phyloP scores from a whole-genome alignment of 2,329 filamentous ascomycete species.

The Sporothrix euskadiensis region DNA sequence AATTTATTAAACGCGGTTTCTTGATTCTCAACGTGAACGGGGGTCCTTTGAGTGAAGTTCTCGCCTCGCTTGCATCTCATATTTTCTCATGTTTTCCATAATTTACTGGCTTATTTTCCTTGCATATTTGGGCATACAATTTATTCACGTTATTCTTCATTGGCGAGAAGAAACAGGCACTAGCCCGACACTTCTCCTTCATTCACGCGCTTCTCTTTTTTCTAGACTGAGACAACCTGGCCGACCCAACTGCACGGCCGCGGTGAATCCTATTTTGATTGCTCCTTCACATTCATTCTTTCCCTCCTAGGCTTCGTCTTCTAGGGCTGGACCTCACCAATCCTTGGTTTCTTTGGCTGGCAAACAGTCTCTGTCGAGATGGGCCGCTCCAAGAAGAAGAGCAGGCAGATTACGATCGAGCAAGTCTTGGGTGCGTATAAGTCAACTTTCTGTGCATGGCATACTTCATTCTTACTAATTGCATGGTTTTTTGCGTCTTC shows the following conservation, averaged over 20 bases:
- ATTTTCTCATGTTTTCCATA: neutral
- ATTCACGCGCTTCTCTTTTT: neutral
- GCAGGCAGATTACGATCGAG: conserved; percentile 25
- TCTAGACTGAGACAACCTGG: neutral
- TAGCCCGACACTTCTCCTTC: neutral
- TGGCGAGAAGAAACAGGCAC: neutral
- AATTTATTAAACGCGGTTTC: neutral
- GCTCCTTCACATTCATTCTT: neutral
- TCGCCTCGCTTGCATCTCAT: neutral
- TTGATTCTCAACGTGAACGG: neutral
- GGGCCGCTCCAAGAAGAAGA: conserved; percentile 7
- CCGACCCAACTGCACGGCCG: neutral
- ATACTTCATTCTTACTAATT: neutral
- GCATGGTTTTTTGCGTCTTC: neutral
- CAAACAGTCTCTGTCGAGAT: neutral
- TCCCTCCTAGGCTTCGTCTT: neutral
- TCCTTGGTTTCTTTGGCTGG: too few relatives aligned
- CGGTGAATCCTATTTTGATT: neutral
- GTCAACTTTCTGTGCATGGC: neutral
- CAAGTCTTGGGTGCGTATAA: conserved; percentile 10
- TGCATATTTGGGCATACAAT: too few relatives aligned
- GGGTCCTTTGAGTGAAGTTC: neutral
- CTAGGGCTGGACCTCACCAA: too few relatives aligned
- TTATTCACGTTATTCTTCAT: neutral
- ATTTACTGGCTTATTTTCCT: too few relatives aligned